Evolutionary conservation across 2,329 filamentous ascomycete genomes (phyloP), one percentile per base, ranked within the genome.

Genomic region (Penicillium fuscoglaucum): DNA sequence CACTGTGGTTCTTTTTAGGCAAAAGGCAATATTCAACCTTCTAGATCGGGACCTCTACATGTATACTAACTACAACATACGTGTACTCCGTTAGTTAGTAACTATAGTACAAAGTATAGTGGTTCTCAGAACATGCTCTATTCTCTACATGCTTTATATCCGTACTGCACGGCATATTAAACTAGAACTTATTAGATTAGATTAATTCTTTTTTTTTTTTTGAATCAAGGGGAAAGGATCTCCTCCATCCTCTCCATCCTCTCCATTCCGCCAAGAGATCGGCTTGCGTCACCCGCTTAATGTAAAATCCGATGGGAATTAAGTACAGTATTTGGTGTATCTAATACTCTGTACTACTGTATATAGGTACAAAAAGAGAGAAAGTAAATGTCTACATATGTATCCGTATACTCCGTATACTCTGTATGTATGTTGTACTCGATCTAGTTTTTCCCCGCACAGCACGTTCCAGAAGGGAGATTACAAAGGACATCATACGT

Each of bases 281-380:
- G 60, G 61, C 64, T 66, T 66, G 64, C 63, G 63, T 66, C 61
- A 66, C 48, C 61, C 54, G 46, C 39, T 45, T 21, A 46, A 46
- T 44, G 6, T 13, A 21, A 15, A 47, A 17, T 45, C 43, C 43
- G 24, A 12, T 28, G 9, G 21, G 9, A 21, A 28, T 44, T 44
- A 44, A 44, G 24, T 33, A 33, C 31, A 15, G 31, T 33, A 33
- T 5, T 33, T 33, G 2, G 31, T 33, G 31, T 15, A 33, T 33
- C 2, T 31, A 31, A 10, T 31, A 31, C 12, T 31, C 5, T 4
- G 29, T 13, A 33, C 5, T n/a, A n/a, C 1, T 39, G 17, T 39
- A n/a, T n/a, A 39, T 35, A 35, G 13, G 33, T 33, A 33, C 31
- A 33, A 33, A 33, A 31, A 31, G 29, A 33, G 31, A 33, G 5